phyloP scores from a whole-genome alignment of 1,139 yeast species.

The Suhomyces kunorum region DNA sequence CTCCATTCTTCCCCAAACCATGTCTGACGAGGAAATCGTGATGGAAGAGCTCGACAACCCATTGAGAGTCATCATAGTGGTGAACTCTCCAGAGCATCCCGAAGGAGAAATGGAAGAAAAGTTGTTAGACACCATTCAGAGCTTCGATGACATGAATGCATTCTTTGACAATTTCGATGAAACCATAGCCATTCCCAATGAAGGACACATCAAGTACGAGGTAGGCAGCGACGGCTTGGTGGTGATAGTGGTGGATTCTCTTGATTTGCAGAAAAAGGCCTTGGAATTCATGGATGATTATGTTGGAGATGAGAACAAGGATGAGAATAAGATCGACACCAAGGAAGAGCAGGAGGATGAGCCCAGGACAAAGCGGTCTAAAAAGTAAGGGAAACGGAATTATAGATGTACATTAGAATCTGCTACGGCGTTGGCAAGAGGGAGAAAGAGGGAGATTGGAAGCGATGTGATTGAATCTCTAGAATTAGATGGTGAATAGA shows the following conservation, averaged over 20 bases:
- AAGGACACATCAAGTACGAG: slow-evolving; percentile 66
- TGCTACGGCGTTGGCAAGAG: too few relatives aligned
- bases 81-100: slow-evolving; percentile 37
- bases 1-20: slow-evolving; percentile 2
- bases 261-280: slow-evolving; percentile 32
- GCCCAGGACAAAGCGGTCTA: slow-evolving; percentile 10
- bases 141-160: slow-evolving; percentile 51
- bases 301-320: slow-evolving; percentile 14
- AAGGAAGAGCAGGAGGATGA: slow-evolving; percentile 4
- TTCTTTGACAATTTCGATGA: slow-evolving; percentile 67
- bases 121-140: slow-evolving; percentile 45
- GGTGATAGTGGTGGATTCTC: slow-evolving; percentile 53
- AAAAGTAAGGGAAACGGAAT: slow-evolving; percentile 6
- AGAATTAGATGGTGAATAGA: not conserved
- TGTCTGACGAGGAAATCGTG: slow-evolving; percentile 24
- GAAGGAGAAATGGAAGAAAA: slow-evolving; percentile 59
- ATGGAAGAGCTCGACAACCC: slow-evolving; percentile 44
- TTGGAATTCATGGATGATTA: slow-evolving; percentile 42
- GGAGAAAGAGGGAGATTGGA: too few relatives aligned
- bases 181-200: slow-evolving; percentile 63
- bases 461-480: too few relatives aligned
- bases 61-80: slow-evolving; percentile 41
- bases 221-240: slow-evolving; percentile 73
- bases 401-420: slow-evolving; percentile 10
- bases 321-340: slow-evolving; percentile 1